Evolutionary conservation across 2,329 filamentous ascomycete genomes (phyloP), one percentile per base, ranked within the genome.

Genomic region (Ophiostoma tasmaniense): DNA sequence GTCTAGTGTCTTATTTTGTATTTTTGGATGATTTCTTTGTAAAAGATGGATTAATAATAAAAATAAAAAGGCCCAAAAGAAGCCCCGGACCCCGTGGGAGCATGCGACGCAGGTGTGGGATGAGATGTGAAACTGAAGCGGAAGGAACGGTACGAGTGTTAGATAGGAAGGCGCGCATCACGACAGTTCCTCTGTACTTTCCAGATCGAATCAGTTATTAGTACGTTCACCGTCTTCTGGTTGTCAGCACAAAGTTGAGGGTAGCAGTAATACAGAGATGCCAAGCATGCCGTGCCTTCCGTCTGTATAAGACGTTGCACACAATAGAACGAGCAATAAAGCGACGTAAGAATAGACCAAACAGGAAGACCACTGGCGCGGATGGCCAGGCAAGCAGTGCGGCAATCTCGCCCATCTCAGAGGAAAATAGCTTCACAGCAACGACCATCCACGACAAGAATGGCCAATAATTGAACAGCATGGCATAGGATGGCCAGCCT

Each of bases 231-330:
- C 10, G 50, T 55, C 50, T 55, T 7, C 50, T 10, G 25, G 50
- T 30, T n/a, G n/a, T n/a, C n/a, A n/a, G n/a, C 2, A 61, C 22
- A 2, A 2, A 30, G 55, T 61, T 30, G 55, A 61, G 55, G 55
- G 55, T n/a, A n/a, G 55, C 30, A 28, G 55, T 33, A 39, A 14
- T 14, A 39, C 37, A 39, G 13, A 39, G 30, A 39, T 30, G 35
- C 35, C 35, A 65, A 65, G 64, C 64, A 30, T 65, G 64, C 64
- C 64, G 64, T 65, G 64, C 22, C 64, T 65, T 65, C 64, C 64
- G 64, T 25, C 14, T 13, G 33, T 11, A 55, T 25, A 14, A 22
- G 10, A 22, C 22, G 62, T 42, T 14, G 22, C 33, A 42, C 35
- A 37, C 35, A 45, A 65, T 42, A 42, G 64, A 65, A 65, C 64